These are phyloP conservation scores for Capniomyces stellatus DNA, from an alignment of 371 early-diverging fungal species.

Conservation along the genomic window DNA sequence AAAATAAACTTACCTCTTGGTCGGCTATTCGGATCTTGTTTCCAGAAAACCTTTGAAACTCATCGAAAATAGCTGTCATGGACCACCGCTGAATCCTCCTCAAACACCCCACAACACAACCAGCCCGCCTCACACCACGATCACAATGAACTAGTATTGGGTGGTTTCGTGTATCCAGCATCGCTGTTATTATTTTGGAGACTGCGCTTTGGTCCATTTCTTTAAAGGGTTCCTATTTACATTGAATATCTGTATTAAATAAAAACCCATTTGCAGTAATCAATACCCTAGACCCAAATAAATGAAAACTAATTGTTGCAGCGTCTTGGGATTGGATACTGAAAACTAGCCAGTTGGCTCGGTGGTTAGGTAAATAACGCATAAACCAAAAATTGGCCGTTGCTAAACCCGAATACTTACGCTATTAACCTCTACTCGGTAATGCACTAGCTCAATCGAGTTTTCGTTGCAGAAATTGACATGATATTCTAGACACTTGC, in stretches of 20 bases:
- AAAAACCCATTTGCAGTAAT: not conserved
- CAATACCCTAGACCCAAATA: too few species aligned
- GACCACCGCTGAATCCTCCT: constrained; percentile 87
- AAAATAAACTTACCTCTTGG: constrained; percentile 47
- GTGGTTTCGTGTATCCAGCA: constrained; percentile 22
- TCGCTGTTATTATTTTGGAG: constrained; percentile 38
- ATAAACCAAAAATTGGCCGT: not conserved
- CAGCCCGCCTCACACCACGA: constrained; percentile 74
- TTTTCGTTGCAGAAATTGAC: constrained; percentile 50
- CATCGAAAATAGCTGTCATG: constrained; percentile 88
- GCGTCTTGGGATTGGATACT: too few species aligned
- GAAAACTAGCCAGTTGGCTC: not conserved
- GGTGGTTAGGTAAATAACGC: not conserved
- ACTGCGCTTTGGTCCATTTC: constrained; percentile 71
- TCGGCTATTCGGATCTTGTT: constrained; percentile 74
- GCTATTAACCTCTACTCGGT: constrained; percentile 71
- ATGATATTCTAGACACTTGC: constrained; percentile 66
- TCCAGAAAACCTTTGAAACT: constrained; percentile 82
- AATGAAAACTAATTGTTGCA: too few species aligned
- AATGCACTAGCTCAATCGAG: constrained; percentile 55
- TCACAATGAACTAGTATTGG: constrained; percentile 76
- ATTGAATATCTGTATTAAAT: not conserved
- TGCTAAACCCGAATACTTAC: too few species aligned
- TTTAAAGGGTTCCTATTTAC: constrained; percentile 67
- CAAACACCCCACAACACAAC: constrained; percentile 83